These are phyloP conservation scores for Paraconiothyrium brasiliense DNA, from an alignment of 2,329 filamentous ascomycete species.

Conservation along the genomic window DNA sequence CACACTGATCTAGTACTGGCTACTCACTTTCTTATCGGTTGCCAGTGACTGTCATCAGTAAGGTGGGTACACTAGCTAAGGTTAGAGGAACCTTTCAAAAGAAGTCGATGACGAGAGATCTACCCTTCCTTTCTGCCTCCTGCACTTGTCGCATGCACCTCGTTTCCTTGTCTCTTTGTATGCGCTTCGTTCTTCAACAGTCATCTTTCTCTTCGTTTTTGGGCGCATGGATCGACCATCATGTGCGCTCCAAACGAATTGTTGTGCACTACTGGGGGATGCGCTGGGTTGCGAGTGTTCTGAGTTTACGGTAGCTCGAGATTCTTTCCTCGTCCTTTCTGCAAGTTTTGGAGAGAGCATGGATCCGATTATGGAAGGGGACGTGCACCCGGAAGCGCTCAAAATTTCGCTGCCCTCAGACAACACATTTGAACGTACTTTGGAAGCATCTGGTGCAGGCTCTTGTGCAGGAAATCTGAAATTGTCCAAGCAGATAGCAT, in stretches of 20 bases:
- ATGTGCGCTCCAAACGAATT: constrained; percentile 36
- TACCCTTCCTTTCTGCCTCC: constrained; percentile 39
- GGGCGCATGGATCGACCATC: constrained; percentile 31
- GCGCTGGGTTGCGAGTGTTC: constrained; percentile 1
- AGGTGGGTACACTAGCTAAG: constrained; percentile 24
- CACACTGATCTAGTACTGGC: not conserved
- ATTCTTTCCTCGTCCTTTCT: constrained; percentile 8
- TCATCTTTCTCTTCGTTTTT: constrained; percentile 42
- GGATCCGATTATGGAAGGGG: constrained; percentile 16
- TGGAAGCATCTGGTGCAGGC: constrained; percentile 13
- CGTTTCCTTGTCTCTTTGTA: constrained; percentile 39
- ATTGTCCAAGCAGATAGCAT: not conserved
- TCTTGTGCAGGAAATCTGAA: not conserved
- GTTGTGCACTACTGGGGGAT: constrained; percentile 19
- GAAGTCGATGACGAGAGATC: not conserved
- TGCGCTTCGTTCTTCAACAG: constrained; percentile 28
- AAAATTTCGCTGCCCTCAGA: constrained; percentile 8
- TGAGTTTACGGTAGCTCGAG: constrained; percentile 4
- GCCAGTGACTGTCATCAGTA: constrained; percentile 1
- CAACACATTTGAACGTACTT: constrained; percentile 1
- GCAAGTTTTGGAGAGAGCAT: constrained; percentile 8
- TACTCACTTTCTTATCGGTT: constrained; percentile 12
- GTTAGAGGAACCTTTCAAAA: constrained; percentile 3
- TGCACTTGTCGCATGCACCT: constrained; percentile 41
- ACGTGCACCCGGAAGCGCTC: constrained; percentile 15